A percentile compares a stretch with the other conserved stretches of the same genome.
Evolutionary conservation across 768 basidiomycete species (phyloP).

Genomic region (Naematelia encephala): DNA sequence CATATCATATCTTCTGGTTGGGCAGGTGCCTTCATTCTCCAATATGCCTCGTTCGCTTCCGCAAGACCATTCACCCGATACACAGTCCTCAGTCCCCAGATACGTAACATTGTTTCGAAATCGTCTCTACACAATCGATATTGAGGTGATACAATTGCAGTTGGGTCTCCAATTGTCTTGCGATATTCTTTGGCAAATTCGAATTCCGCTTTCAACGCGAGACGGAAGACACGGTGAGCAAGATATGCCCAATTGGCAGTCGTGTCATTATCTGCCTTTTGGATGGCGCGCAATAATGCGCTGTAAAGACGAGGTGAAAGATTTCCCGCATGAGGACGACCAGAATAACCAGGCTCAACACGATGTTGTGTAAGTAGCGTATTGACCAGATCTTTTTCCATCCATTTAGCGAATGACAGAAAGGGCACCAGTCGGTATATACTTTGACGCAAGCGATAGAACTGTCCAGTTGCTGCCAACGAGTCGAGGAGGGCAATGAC

Average conservation of each 20-base stretch:
- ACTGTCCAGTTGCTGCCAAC: slow-evolving; percentile 19
- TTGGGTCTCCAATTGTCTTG: not conserved
- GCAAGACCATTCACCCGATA: not conserved
- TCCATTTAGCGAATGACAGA: slow-evolving; percentile 14
- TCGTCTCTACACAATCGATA: not conserved
- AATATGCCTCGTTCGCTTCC: not conserved
- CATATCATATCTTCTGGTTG: not conserved
- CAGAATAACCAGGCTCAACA: not conserved
- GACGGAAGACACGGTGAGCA: slow-evolving; percentile 28
- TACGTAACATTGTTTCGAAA: not conserved
- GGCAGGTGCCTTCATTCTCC: not conserved
- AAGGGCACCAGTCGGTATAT: slow-evolving; percentile 26
- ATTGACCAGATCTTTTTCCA: not conserved
- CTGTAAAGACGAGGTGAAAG: slow-evolving; percentile 13
- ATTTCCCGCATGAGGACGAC: slow-evolving; percentile 8
- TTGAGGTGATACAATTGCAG: not conserved
- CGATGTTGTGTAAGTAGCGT: not conserved
- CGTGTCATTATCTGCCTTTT: slow-evolving; percentile 15
- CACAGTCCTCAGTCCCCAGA: not conserved
- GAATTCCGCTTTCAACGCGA: slow-evolving; percentile 27
- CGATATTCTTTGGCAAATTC: slow-evolving; percentile 5
- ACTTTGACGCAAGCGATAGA: slow-evolving; percentile 11
- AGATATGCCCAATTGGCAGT: slow-evolving; percentile 12
- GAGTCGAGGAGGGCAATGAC: slow-evolving; percentile 8
- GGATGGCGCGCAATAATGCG: slow-evolving; percentile 17